phyloP scores from a whole-genome alignment of 768 basidiomycete genomes.

The Suillus subaureus region DNA sequence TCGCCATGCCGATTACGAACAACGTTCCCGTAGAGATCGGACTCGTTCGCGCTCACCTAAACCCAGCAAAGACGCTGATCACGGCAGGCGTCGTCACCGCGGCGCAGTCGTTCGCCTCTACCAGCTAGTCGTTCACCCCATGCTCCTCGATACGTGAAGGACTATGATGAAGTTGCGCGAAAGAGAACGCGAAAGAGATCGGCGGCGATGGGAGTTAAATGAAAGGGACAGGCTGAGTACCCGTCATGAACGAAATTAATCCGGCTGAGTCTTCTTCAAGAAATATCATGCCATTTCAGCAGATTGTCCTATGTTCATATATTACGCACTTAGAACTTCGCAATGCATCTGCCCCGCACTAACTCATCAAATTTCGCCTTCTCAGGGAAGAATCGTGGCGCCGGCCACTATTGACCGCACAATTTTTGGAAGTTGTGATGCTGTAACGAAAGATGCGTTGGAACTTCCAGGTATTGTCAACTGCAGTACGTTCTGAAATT shows the following conservation, averaged over 20 bases:
- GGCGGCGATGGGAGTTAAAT: conserved; percentile 56
- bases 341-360: conserved; percentile 7
- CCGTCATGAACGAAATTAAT: conserved; percentile 25
- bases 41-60: conserved; percentile 41
- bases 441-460: conserved; percentile 19
- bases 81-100: conserved; percentile 19
- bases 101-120: conserved; percentile 36
- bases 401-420: conserved; percentile 13
- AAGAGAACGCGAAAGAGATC: conserved; percentile 43
- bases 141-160: conserved; percentile 23
- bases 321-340: conserved; percentile 8
- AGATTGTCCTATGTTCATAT: conserved; percentile 11
- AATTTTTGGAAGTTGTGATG: conserved; percentile 20
- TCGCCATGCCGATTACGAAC: conserved; percentile 33
- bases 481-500: not conserved
- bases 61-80: conserved; percentile 17
- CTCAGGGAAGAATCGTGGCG: conserved; percentile 13
- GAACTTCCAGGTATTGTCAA: conserved; percentile 12
- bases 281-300: conserved; percentile 13
- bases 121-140: conserved; percentile 17
- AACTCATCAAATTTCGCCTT: conserved; percentile 6
- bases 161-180: conserved; percentile 31
- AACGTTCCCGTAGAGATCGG: conserved; percentile 27
- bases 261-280: not conserved
- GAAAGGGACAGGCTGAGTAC: conserved; percentile 37